phyloP scores from a whole-genome alignment of 2,329 filamentous ascomycete species.

The Sclerotinia sclerotiorum region DNA sequence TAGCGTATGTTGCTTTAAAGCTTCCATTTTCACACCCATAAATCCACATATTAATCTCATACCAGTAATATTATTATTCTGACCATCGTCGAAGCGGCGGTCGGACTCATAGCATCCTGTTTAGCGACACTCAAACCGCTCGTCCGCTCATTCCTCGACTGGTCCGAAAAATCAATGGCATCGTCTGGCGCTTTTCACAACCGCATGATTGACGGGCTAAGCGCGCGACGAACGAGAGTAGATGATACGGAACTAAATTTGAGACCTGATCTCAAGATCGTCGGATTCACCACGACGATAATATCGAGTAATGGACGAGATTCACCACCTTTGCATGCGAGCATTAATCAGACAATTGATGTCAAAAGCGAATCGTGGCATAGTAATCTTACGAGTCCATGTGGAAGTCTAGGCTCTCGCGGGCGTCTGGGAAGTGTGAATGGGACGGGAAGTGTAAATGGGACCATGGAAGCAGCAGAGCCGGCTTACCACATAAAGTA shows the following conservation, averaged over 20 bases:
- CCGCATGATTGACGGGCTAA: background rate
- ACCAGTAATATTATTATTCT: conserved; percentile 13
- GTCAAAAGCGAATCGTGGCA: conserved; percentile 1
- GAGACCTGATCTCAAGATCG: conserved; percentile 15
- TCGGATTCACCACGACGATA: conserved; percentile 18
- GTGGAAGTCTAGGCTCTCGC: background rate
- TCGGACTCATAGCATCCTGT: conserved; percentile 32
- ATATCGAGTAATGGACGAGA: conserved; percentile 21
- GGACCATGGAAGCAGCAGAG: background rate
- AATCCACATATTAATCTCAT: background rate
- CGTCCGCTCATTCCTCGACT: conserved; percentile 31
- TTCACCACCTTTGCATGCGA: background rate
- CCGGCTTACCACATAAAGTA: conserved; percentile 2
- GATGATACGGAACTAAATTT: background rate
- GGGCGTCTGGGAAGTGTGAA: background rate
- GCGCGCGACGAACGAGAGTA: background rate
- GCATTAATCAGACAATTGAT: background rate
- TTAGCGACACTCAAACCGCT: conserved; percentile 36
- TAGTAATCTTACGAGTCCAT: background rate
- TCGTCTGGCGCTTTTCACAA: background rate
- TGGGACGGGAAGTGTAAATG: background rate
- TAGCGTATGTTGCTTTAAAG: conserved; percentile 27
- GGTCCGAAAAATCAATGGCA: conserved; percentile 10
- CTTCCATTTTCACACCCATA: conserved; percentile 10
- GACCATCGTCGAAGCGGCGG: conserved; percentile 34